These are phyloP conservation scores for Diaporthe aspalathi DNA, from an alignment of 2,329 filamentous ascomycete genomes.

Conservation along the genomic window DNA sequence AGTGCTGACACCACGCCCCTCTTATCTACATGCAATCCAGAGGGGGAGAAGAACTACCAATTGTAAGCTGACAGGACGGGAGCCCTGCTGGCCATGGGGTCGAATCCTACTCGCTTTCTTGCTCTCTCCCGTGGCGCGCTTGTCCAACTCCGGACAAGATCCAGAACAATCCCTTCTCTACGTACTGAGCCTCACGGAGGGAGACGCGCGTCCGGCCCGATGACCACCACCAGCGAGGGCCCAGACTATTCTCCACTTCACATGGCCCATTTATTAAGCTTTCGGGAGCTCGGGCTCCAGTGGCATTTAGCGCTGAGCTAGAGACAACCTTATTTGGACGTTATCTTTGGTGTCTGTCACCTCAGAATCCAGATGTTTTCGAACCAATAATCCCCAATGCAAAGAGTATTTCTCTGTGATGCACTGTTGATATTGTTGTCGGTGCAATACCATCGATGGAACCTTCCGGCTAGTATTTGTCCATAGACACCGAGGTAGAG, in stretches of 20 bases:
- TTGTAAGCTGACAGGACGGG: not conserved
- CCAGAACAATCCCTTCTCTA: not conserved
- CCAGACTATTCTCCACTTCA: not conserved
- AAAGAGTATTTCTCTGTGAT: no score
- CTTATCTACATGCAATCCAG: not conserved
- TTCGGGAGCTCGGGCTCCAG: slow-evolving; percentile 3
- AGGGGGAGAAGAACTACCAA: not conserved
- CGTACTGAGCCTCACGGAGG: not conserved
- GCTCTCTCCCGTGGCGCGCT: not conserved
- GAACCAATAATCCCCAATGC: no score
- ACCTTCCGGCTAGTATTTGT: no score
- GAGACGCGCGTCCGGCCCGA: slow-evolving; percentile 16
- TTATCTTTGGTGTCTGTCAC: not conserved
- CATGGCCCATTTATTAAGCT: not conserved
- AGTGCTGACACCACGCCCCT: not conserved
- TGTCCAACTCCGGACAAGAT: not conserved
- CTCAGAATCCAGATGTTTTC: no score
- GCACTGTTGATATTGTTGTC: not conserved
- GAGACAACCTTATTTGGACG: slow-evolving; percentile 24
- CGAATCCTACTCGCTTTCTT: slow-evolving; percentile 9
- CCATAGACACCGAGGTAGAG: no score
- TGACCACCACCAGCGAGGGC: not conserved
- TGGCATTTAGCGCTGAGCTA: not conserved
- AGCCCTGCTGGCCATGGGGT: not conserved
- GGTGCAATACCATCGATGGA: not conserved